Conservation (phyloP, 805 yeast species). For the Yamadazyma olivae region DNA sequence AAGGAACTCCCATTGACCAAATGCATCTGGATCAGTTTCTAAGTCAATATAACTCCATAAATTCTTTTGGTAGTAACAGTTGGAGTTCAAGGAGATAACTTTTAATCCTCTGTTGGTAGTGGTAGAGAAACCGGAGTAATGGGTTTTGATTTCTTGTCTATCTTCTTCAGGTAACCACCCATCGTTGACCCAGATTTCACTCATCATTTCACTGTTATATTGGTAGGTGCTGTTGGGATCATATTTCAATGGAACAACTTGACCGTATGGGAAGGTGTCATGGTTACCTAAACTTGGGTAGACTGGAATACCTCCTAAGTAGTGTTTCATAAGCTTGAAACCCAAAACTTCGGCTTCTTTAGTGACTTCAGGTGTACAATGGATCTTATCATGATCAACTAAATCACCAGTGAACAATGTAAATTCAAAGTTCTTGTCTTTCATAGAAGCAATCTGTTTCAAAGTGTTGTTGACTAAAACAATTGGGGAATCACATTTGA, state of each 20-base stretch:
- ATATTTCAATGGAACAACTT: constrained; percentile 48
- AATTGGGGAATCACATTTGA: constrained; percentile 65
- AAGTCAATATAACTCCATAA: constrained; percentile 45
- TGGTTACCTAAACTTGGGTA: constrained; percentile 67
- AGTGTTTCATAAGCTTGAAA: constrained; percentile 55
- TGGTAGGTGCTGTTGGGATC: constrained; percentile 25
- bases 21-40: constrained; percentile 52
- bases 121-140: constrained; percentile 61
- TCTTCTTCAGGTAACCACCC: constrained; percentile 32
- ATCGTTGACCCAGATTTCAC: constrained; percentile 30
- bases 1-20: constrained; percentile 60
- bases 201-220: constrained; percentile 39
- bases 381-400: constrained; percentile 61
- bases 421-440: constrained; percentile 47
- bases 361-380: constrained; percentile 56
- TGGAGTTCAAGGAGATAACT: constrained; percentile 62
- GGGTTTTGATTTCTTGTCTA: constrained; percentile 29
- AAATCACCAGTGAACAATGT: constrained; percentile 71
- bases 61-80: constrained; percentile 63
- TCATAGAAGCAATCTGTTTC: constrained; percentile 17
- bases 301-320: constrained; percentile 51
- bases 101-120: no score
- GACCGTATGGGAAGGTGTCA: constrained; percentile 70
- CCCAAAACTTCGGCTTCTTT: constrained; percentile 70
- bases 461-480: constrained; percentile 58